Percentiles rank a stretch among this genome's conserved stretches.
Conservation (phyloP, 768 basidiomycete genomes). For the Stropharia rugosoannulata region DNA sequence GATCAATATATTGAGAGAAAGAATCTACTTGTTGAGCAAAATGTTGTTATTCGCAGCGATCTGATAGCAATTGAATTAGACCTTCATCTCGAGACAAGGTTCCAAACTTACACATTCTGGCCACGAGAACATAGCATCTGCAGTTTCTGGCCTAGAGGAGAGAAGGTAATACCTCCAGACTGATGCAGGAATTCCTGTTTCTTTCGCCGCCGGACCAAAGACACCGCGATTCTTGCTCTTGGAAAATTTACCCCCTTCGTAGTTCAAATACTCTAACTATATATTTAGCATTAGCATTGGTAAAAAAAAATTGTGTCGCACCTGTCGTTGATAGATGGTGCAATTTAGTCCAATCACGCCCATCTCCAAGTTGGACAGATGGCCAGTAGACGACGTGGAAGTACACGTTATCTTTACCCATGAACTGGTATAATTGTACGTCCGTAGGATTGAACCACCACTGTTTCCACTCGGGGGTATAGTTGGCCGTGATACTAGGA, state of each 20-base stretch:
- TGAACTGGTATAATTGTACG: slow-evolving; percentile 95
- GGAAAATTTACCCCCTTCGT: slow-evolving; percentile 98
- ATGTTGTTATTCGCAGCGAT: slow-evolving; percentile 92
- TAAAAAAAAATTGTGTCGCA: slow-evolving; percentile 32
- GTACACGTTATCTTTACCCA: slow-evolving; percentile 99
- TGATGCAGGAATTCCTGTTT: slow-evolving; percentile 89
- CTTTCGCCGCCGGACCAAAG: slow-evolving; percentile 91
- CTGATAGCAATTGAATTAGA: slow-evolving; percentile 33
- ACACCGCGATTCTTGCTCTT: slow-evolving; percentile 97
- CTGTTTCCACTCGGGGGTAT: slow-evolving; percentile 90
- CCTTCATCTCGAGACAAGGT: neutral
- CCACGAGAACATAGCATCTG: slow-evolving; percentile 98
- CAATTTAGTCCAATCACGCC: slow-evolving; percentile 89
- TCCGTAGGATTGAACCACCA: slow-evolving; percentile 97
- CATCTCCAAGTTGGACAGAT: slow-evolving; percentile 84
- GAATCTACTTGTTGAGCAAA: slow-evolving; percentile 82
- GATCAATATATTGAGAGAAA: neutral
- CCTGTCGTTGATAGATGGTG: slow-evolving; percentile 96
- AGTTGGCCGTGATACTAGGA: slow-evolving; percentile 94
- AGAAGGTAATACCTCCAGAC: slow-evolving; percentile 98
- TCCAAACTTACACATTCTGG: slow-evolving; percentile 71
- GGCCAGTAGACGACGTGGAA: slow-evolving; percentile 98
- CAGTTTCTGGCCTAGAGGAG: slow-evolving; percentile 88
- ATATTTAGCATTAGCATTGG: neutral
- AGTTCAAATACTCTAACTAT: slow-evolving; percentile 87